Base-by-base conservation (phyloP, 1,284 basidiomycete species). In the Ceratobasidium sp. region DNA sequence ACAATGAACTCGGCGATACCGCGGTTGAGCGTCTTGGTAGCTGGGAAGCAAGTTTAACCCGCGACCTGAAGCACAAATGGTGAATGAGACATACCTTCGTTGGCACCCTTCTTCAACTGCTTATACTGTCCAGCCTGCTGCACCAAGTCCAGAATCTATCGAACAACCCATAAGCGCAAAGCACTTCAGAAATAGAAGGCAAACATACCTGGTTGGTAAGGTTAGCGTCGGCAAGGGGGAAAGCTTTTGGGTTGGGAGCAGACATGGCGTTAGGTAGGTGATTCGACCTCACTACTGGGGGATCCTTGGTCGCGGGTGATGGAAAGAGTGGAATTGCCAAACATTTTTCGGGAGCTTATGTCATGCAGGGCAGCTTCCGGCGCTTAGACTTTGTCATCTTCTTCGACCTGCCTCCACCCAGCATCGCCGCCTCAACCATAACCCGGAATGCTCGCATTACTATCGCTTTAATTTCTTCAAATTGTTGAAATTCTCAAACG, bases 1-100 rank as follows among this genome's bases (percentile, higher is more conserved):
- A 99, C 91, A 85, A 99, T 97, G 85, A 99, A 95, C 86, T 99
- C 98, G 80, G 96, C 94, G 80, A 99, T 97, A 86, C 98, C 97
- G 82, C 98, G 94, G 85, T 99, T 99, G 78, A 99, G 89, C 29
- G 98, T 99, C 88, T 99, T 99, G 79, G 97, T 98, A 63, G 93
- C 93, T 91, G 79, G 63, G 75, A 66, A 54, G 8, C 33, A 27
- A 74, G 51, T 19, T 74, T 33, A 73, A 44, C 50, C 41, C 47
- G 36, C 6, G 4, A 17, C 15, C 41, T 33, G 8, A 24, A 50
- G n/a, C 27, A 44, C 31, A n/a, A n/a, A 59, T 8, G 33, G 74
- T 15, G 54, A 50, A n/a, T 22, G 65, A 77, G 54, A 77, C 87
- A 47, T 64, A 93, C 93, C 93, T 88, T 98, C 96, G 83, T 98